Conservation (phyloP, 148 eudicot species). For the Amaranthus palmeri region DNA sequence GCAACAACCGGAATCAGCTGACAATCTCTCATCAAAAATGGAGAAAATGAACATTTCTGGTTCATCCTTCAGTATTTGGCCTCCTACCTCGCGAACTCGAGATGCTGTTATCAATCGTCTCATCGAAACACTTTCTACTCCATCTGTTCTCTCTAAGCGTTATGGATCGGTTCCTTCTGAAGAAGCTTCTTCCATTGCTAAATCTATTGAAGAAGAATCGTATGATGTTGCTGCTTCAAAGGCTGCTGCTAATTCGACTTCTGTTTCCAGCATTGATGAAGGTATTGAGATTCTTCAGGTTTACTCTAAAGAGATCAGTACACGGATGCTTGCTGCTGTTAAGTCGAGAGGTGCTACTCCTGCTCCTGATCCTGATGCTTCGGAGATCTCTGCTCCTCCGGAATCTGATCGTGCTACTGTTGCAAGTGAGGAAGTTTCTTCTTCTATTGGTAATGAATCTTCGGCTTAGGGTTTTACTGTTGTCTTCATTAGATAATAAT, state of each 20-base stretch:
- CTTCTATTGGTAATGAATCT: slow-evolving; percentile 30
- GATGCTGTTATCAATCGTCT: slow-evolving; percentile 73
- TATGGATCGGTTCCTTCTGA: slow-evolving; percentile 58
- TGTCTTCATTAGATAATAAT: background rate
- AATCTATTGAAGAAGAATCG: slow-evolving; percentile 64
- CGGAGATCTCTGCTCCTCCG: slow-evolving; percentile 10
- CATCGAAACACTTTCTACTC: slow-evolving; percentile 64
- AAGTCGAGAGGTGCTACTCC: slow-evolving; percentile 47
- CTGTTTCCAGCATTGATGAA: slow-evolving; percentile 34
- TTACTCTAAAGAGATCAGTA: slow-evolving; percentile 85
- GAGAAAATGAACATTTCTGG: slow-evolving; percentile 42
- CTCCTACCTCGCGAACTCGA: slow-evolving; percentile 81
- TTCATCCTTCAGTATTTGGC: slow-evolving; percentile 80
- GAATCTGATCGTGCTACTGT: slow-evolving; percentile 10
- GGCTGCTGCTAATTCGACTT: slow-evolving; percentile 1
- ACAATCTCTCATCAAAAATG: slow-evolving; percentile 26
- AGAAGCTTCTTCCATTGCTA: slow-evolving; percentile 58
- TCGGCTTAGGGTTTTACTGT: slow-evolving; percentile 19
- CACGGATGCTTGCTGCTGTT: slow-evolving; percentile 61
- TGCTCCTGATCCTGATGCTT: background rate
- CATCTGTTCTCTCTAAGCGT: slow-evolving; percentile 80
- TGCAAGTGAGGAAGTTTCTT: slow-evolving; percentile 28
- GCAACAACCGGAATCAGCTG: slow-evolving; percentile 10
- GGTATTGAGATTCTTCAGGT: slow-evolving; percentile 76
- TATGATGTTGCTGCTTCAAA: slow-evolving; percentile 36